Base-by-base conservation (phyloP, 768 basidiomycete genomes). In the Mycena venus region DNA sequence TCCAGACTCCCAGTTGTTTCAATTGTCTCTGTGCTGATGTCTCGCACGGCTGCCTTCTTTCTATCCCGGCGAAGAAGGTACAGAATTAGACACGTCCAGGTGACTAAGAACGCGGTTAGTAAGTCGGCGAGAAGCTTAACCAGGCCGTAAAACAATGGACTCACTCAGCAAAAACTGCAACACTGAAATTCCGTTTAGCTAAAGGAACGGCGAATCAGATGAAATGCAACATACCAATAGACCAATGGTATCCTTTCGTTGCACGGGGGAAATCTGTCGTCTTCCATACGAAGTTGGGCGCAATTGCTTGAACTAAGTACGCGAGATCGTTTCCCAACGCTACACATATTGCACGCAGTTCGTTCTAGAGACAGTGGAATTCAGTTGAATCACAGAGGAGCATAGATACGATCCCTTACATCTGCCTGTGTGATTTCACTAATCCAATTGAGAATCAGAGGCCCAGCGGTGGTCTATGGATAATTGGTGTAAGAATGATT, bases 241-340 rank as follows among this genome's bases (percentile, higher is more conserved):
- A 78, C 74, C 74, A 78, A 29, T 73, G 70, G 25, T 75, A 75
- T 21, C 77, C 77, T 23, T 75, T 73, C n/a, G 61, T 58, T 63
- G 77, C 77, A 19, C 73, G 74, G 14, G 77, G 77, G 23, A 75
- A 78, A 12, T 49, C 74, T 5, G 61, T 64, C 27, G 77, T 78
- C 63, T 75, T 66, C 77, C 77, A 78, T 4, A 78, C 71, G 38
- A 78, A 78, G n/a, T 78, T 78, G 15, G 77, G 77, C 7, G 77
- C 77, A n/a, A 78, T 38, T 7, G 77, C 77, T 63, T 78, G 77
- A 32, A 75, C 77, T 5, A 73, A 58, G 55, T 78, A 78, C 31
- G 77, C 77, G 2, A 78, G 65, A 38, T 78, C 77, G 51, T 78
- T 78, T 4, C 47, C 77, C 31, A 75, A 21, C 19, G 77, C 77